Evolutionary conservation across 352 stramenopile genomes (phyloP).

Genomic region (Phytophthora vignae): DNA sequence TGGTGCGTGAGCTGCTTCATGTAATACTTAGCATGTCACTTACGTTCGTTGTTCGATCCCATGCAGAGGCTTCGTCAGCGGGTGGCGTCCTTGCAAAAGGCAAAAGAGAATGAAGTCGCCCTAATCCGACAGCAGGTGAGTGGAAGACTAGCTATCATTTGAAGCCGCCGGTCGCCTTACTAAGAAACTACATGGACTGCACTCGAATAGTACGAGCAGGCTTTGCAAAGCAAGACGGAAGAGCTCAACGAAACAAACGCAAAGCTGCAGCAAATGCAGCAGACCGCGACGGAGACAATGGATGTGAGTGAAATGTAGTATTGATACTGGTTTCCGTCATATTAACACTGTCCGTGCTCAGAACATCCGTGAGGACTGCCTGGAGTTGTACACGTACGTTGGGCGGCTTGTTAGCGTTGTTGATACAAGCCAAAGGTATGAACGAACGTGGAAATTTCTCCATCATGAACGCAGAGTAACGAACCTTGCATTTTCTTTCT

Average conservation of each 20-base stretch:
- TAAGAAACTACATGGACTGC: not conserved
- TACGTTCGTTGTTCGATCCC: not conserved
- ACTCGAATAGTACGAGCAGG: conserved; percentile 64
- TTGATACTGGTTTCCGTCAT: not conserved
- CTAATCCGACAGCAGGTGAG: conserved; percentile 73
- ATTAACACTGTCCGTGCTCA: conserved; percentile 28
- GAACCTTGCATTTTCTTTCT: conserved; percentile 8
- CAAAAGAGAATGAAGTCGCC: conserved; percentile 76
- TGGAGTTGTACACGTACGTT: conserved; percentile 75
- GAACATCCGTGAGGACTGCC: conserved; percentile 72
- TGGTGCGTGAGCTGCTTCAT: not conserved
- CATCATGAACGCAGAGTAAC: not conserved
- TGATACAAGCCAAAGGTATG: conserved; percentile 35
- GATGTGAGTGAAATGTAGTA: conserved; percentile 46
- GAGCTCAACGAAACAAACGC: conserved; percentile 46
- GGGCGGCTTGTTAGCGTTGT: conserved; percentile 48
- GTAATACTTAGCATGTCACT: not conserved
- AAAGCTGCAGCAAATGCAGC: conserved; percentile 51
- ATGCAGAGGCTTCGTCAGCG: conserved; percentile 57
- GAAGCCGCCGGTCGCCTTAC: not conserved
- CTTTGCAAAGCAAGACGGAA: conserved; percentile 58
- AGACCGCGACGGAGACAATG: conserved; percentile 42
- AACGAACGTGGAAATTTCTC: not conserved
- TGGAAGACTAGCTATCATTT: not conserved
- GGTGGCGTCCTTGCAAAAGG: conserved; percentile 56